Percentiles rank a stretch among this genome's conserved stretches.
Conservation (phyloP, 352 stramenopile species). For the Pythium oligandrum region DNA sequence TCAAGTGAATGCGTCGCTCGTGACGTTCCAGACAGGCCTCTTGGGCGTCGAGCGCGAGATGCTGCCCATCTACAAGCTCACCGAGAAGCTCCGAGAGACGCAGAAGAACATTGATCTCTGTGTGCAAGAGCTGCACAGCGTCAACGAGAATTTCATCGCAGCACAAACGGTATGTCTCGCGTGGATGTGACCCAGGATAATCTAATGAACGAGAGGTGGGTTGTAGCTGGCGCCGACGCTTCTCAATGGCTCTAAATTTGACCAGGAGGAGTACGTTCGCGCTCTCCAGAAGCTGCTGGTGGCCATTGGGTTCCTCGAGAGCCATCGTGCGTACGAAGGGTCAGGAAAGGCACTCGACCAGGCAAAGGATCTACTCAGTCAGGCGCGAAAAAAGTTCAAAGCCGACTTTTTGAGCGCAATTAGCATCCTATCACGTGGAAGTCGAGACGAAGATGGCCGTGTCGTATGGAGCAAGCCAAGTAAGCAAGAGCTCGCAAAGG, state of each 20-base stretch:
- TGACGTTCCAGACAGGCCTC: constrained; percentile 56
- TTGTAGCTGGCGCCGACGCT: constrained; percentile 56
- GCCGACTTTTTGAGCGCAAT: constrained; percentile 66
- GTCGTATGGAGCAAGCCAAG: constrained; percentile 43
- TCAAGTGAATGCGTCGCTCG: constrained; percentile 49
- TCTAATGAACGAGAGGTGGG: background rate
- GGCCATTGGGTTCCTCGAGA: constrained; percentile 67
- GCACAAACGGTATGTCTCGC: constrained; percentile 46
- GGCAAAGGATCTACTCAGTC: constrained; percentile 46
- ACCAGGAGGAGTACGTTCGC: constrained; percentile 62
- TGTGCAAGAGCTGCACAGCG: constrained; percentile 57
- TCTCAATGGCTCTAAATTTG: constrained; percentile 64
- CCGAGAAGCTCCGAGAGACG: constrained; percentile 67
- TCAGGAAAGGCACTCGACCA: constrained; percentile 69
- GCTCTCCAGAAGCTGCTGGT: constrained; percentile 61
- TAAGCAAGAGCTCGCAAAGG: constrained; percentile 47
- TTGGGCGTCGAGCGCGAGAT: constrained; percentile 75
- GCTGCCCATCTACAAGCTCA: constrained; percentile 83
- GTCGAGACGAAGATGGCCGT: constrained; percentile 15
- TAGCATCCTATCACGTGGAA: constrained; percentile 50
- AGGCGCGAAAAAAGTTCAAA: constrained; percentile 63
- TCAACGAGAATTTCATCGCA: constrained; percentile 73
- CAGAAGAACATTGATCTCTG: constrained; percentile 84
- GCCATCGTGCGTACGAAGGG: constrained; percentile 67
- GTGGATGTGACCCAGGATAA: background rate